phyloP scores from a whole-genome alignment of 768 basidiomycete genomes.

The Podaxis pistillaris region DNA sequence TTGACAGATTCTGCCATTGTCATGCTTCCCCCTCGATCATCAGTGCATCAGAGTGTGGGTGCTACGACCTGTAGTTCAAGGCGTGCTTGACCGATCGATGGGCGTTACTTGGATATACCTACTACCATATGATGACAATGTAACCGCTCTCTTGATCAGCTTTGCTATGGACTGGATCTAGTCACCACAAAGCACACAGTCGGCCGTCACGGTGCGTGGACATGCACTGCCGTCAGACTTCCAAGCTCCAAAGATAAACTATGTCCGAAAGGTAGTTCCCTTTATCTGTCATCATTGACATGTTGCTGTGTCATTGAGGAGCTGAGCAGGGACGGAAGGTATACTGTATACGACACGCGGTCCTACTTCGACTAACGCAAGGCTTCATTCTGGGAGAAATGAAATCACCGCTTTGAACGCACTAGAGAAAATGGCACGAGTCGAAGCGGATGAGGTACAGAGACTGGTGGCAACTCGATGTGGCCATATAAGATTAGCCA shows the following conservation, averaged over 20 bases:
- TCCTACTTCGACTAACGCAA: not conserved
- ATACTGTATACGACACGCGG: not conserved
- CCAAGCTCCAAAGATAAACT: not conserved
- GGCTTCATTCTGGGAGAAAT: not conserved
- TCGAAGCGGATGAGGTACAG: not conserved
- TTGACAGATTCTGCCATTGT: not conserved
- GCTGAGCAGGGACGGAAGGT: not conserved
- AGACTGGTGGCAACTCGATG: not conserved
- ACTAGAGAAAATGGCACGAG: not conserved
- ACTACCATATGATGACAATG: too few species aligned
- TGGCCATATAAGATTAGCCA: not conserved
- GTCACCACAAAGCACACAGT: too few species aligned
- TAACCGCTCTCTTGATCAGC: too few species aligned
- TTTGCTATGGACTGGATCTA: too few species aligned
- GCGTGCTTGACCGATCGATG: not conserved
- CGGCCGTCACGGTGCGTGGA: too few species aligned
- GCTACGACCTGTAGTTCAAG: too few species aligned
- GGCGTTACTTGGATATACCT: too few species aligned
- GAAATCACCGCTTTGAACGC: not conserved
- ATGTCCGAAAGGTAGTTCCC: not conserved
- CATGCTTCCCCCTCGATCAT: not conserved
- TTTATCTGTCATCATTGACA: not conserved
- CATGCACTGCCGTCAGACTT: not conserved
- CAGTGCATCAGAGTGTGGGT: not conserved
- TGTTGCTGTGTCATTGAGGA: not conserved